A percentile compares a stretch with the other conserved stretches of the same genome.
Evolutionary conservation across 306 rosid species (phyloP).

Genomic region (Pyrus pyrifolia): DNA sequence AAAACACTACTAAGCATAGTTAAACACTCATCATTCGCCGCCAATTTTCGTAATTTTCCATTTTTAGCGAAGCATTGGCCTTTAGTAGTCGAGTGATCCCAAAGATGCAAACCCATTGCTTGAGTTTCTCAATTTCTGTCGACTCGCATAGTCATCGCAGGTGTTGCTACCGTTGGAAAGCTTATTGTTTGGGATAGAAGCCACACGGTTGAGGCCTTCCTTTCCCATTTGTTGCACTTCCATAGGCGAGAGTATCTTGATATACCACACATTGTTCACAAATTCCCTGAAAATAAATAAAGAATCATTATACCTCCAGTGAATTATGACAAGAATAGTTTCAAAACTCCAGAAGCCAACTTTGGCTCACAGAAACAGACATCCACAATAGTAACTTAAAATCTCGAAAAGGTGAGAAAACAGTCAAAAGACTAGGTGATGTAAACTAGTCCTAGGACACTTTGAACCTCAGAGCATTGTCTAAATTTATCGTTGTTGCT

Average conservation of each 20-base stretch:
- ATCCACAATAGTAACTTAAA: not conserved
- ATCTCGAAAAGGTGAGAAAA: not conserved
- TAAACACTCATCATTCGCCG: slow-evolving; percentile 17
- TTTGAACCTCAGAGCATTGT: not conserved
- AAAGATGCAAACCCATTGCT: slow-evolving; percentile 50
- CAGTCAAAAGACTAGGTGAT: not conserved
- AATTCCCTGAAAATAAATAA: slow-evolving; percentile 46
- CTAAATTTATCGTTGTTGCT: not conserved
- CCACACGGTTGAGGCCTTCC: slow-evolving; percentile 29
- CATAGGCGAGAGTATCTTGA: slow-evolving; percentile 57
- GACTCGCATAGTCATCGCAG: slow-evolving; percentile 39
- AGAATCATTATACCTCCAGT: not conserved
- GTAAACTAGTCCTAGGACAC: not conserved
- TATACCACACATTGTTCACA: slow-evolving; percentile 64
- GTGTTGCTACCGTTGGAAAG: slow-evolving; percentile 27
- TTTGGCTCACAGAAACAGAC: not conserved
- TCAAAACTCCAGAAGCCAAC: not conserved
- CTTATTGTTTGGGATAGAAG: slow-evolving; percentile 35
- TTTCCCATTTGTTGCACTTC: slow-evolving; percentile 70
- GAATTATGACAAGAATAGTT: not conserved
- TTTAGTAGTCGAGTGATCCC: slow-evolving; percentile 50
- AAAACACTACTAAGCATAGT: slow-evolving; percentile 21
- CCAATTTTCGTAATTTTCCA: slow-evolving; percentile 1
- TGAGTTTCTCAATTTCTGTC: slow-evolving; percentile 43
- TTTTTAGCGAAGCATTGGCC: slow-evolving; percentile 10